These are phyloP conservation scores for Pinus tabuliformis DNA, from an alignment of 75 land plant species.

Conservation along the genomic window DNA sequence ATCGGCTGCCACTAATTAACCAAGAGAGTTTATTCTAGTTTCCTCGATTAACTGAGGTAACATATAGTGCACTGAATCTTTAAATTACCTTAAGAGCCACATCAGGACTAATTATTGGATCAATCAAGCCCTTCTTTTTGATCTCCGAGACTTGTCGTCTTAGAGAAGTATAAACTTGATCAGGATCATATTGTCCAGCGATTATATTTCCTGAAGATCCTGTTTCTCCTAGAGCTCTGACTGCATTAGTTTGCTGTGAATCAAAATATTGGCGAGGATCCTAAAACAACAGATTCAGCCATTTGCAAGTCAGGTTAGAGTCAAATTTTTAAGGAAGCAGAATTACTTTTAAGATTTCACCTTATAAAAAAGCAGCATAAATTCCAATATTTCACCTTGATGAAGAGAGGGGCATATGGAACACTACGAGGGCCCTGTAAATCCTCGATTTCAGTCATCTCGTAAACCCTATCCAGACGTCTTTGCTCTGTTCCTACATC, in stretches of 20 bases:
- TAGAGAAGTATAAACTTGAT: conserved; percentile 53
- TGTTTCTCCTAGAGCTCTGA: conserved; percentile 41
- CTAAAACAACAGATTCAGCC: conserved; percentile 26
- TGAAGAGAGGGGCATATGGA: conserved; percentile 75
- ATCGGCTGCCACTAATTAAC: too few species aligned
- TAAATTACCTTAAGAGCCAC: conserved; percentile 62
- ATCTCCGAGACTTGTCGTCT: conserved; percentile 41
- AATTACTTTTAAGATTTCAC: not conserved
- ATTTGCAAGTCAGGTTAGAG: not conserved
- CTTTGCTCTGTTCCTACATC: conserved; percentile 36
- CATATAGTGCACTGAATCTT: not conserved
- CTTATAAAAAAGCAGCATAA: not conserved
- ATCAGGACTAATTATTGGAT: conserved; percentile 66
- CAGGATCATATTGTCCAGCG: conserved; percentile 29
- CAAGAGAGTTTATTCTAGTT: not conserved
- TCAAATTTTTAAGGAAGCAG: not conserved
- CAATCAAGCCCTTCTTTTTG: conserved; percentile 30
- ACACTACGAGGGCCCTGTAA: conserved; percentile 63
- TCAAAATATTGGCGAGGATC: conserved; percentile 96
- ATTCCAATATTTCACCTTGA: conserved; percentile 48
- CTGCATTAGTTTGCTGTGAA: conserved; percentile 76
- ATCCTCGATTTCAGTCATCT: conserved; percentile 91
- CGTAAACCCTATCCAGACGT: conserved; percentile 38
- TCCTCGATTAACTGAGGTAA: not conserved
- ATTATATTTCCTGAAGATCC: conserved; percentile 14